Percentiles rank a stretch among this genome's conserved stretches.
Conservation (phyloP, 2,329 filamentous ascomycete genomes). For the Aspergillus aculeatinus region DNA sequence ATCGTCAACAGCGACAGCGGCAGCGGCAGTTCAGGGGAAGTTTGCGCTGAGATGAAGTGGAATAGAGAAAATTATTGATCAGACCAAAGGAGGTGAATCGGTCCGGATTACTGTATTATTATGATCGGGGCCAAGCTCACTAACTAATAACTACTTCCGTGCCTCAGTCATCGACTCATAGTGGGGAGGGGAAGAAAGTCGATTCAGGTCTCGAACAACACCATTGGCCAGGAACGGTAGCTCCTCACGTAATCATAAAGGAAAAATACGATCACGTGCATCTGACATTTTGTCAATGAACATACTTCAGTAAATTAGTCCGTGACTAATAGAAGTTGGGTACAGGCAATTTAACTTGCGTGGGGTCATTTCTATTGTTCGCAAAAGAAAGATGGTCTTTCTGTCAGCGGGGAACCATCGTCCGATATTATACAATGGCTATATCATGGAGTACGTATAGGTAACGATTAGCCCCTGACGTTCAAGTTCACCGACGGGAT, state of each 20-base stretch:
- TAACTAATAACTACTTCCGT: not conserved
- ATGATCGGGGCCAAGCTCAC: not conserved
- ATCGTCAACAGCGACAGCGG: slow-evolving; percentile 8
- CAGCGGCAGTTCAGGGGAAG: not conserved
- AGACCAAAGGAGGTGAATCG: slow-evolving; percentile 4
- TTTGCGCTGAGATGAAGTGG: not conserved
- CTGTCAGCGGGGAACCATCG: too few relatives aligned
- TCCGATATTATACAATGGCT: not conserved
- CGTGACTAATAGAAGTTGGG: too few relatives aligned
- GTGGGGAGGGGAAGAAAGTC: slow-evolving; percentile 5
- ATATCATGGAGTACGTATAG: not conserved
- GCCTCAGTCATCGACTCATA: slow-evolving; percentile 21
- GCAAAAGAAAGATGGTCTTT: too few relatives aligned
- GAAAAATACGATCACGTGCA: not conserved
- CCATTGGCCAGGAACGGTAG: slow-evolving; percentile 4
- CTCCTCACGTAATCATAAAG: slow-evolving; percentile 1
- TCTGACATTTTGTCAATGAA: too few relatives aligned
- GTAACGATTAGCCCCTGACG: not conserved
- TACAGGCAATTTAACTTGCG: too few relatives aligned
- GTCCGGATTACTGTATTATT: not conserved
- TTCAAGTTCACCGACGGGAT: too few relatives aligned
- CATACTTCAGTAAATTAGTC: too few relatives aligned
- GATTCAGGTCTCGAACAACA: not conserved
- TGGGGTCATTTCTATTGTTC: too few relatives aligned
- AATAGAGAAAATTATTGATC: not conserved